Evolutionary conservation across 2,329 filamentous ascomycete species (phyloP), one percentile per base, ranked within the genome.

Genomic region (Clarireedia hainanense): DNA sequence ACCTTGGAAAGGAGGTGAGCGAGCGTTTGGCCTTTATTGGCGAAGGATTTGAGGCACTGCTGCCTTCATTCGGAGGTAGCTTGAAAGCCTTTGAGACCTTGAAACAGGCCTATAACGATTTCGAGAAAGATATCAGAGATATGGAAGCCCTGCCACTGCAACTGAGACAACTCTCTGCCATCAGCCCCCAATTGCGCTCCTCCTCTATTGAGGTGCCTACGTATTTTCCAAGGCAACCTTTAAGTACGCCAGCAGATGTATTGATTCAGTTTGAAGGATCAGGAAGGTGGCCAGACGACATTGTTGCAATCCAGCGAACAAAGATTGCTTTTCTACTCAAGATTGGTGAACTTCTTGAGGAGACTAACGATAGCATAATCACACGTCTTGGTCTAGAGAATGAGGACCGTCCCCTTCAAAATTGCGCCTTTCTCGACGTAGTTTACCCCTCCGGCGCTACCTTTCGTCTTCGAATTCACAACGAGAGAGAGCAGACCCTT

Each of bases 261-360:
- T 80, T 91, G 43, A 78, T 99, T 48, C 91, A 92, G 67, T 97
- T 99, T 64, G 94, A 99, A 73, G 89, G 88, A 4, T 97, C 94
- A 6, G 86, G 84, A 47, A 86, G 89, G 63, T 99, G 94, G 94
- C 94, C 94, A 0, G 91, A 97, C 67, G 90, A 95, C 67, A 73
- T 97, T 7, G 82, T 82, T 3, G 91, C 92, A 5, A 96, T 97
- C 55, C 94, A 99, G 70, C 84, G 91, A 66, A 91, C 91, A 12
- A 99, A 99, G 71, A 81, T 95, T 40, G 94, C 95, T 3, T 95
- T 99, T 68, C 76, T 89, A 9, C 71, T 86, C 7, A 85, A 83
- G 64, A 77, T 88, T 53, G 76, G 78, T 10, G 78, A 81, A 52
- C 72, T 94, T 4, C 73, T 96, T 3, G 81, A 81, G 54, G 77